Percentiles rank a stretch among this genome's conserved stretches.
These are phyloP conservation scores for Aspergillus cejpii DNA, from an alignment of 2,329 filamentous ascomycete genomes.

Conservation along the genomic window DNA sequence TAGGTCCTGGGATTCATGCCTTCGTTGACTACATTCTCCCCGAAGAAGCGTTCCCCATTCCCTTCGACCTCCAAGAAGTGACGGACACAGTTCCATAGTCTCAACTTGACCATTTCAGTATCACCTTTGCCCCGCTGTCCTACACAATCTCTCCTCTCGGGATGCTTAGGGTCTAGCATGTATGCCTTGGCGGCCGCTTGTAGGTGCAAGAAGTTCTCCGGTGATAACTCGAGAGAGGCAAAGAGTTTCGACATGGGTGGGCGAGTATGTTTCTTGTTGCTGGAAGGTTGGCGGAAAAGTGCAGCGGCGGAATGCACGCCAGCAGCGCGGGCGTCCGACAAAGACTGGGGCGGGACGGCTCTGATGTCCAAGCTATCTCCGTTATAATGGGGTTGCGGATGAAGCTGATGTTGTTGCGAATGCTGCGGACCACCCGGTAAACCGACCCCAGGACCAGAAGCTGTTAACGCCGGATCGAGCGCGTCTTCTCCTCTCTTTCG, in stretches of 20 bases:
- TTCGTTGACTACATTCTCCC: conserved; percentile 41
- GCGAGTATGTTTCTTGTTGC: conserved; percentile 51
- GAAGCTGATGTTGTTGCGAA: conserved; percentile 18
- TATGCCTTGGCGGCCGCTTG: conserved; percentile 52
- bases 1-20: conserved; percentile 37
- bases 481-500: conserved; percentile 38
- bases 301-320: conserved; percentile 51
- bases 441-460: conserved; percentile 18
- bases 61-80: conserved; percentile 49
- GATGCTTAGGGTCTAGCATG: conserved; percentile 51
- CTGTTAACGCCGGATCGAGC: conserved; percentile 33
- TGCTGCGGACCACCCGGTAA: conserved; percentile 22
- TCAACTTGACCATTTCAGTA: conserved; percentile 51
- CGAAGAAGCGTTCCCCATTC: conserved; percentile 49
- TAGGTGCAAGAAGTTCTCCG: conserved; percentile 51
- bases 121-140: conserved; percentile 51
- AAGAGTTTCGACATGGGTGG: conserved; percentile 55
- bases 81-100: conserved; percentile 51
- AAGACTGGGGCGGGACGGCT: conserved; percentile 32
- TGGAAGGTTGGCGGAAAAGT: conserved; percentile 46
- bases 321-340: conserved; percentile 43
- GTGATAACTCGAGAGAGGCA: conserved; percentile 49
- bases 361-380: conserved; percentile 34
- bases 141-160: conserved; percentile 52
- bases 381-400: conserved; percentile 24